Conservation (phyloP, 495 filamentous ascomycete species). For the Lepidopterella palustris region DNA sequence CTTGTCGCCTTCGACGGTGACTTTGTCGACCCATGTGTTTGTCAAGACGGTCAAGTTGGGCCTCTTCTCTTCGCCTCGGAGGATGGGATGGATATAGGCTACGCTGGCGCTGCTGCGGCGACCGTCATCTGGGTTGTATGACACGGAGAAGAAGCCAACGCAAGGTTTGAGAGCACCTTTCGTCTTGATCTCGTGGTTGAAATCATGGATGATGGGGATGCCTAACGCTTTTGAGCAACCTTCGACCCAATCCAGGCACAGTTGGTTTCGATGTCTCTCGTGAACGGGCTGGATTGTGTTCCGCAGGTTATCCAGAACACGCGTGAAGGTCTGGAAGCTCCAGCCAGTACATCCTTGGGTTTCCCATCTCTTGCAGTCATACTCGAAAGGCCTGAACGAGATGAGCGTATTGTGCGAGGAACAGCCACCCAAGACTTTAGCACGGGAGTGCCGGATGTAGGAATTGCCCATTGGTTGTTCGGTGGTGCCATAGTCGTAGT, state of each 20-base stretch:
- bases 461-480: constrained; percentile 76
- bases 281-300: constrained; percentile 79
- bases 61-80: constrained; percentile 66
- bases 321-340: constrained; percentile 71
- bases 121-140: constrained; percentile 77
- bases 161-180: constrained; percentile 62
- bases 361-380: constrained; percentile 69
- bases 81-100: constrained; percentile 80
- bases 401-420: constrained; percentile 84
- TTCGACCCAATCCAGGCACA: constrained; percentile 76
- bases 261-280: constrained; percentile 66
- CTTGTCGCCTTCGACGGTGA: constrained; percentile 56
- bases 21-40: constrained; percentile 69
- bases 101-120: constrained; percentile 72
- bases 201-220: constrained; percentile 71
- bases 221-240: constrained; percentile 64
- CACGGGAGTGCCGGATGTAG: constrained; percentile 74
- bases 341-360: constrained; percentile 66
- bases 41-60: constrained; percentile 74
- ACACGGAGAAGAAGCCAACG: constrained; percentile 77
- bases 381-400: constrained; percentile 75
- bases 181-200: constrained; percentile 67
- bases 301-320: constrained; percentile 65
- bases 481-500: constrained; percentile 80
- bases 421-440: constrained; percentile 80